A percentile compares a stretch with the other conserved stretches of the same genome.
These are phyloP conservation scores for Tremella mesenterica DNA, from an alignment of 768 basidiomycete genomes.

Conservation along the genomic window DNA sequence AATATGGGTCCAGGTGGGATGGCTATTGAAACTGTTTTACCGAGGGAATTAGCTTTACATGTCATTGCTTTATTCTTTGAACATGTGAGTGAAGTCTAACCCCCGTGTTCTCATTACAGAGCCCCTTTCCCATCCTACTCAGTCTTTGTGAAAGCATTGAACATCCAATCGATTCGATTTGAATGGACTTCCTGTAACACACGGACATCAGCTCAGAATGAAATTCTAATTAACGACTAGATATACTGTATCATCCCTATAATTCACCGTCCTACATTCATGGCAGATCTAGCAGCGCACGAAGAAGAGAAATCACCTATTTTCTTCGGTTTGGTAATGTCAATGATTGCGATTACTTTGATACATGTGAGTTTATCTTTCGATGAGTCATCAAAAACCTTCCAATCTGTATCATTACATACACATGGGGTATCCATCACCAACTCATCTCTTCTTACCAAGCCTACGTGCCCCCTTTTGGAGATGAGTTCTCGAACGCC, in stretches of 20 bases:
- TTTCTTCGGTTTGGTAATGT: slow-evolving; percentile 23
- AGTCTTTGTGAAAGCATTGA: too few species aligned
- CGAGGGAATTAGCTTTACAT: slow-evolving; percentile 20
- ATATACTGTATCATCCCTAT: slow-evolving; percentile 24
- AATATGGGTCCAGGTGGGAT: slow-evolving; percentile 1
- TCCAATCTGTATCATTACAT: background rate
- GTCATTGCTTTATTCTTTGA: slow-evolving; percentile 18
- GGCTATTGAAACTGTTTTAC: slow-evolving; percentile 17
- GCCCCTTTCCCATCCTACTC: too few species aligned
- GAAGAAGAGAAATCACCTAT: slow-evolving; percentile 22
- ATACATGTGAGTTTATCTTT: slow-evolving; percentile 28
- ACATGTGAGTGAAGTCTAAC: slow-evolving; percentile 10
- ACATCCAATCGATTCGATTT: too few species aligned
- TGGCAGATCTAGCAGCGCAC: slow-evolving; percentile 11
- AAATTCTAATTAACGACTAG: slow-evolving; percentile 2
- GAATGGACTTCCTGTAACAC: too few species aligned
- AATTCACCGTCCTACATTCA: slow-evolving; percentile 20
- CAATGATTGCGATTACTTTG: slow-evolving; percentile 19
- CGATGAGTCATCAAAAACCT: background rate
- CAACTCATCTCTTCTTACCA: too few species aligned
- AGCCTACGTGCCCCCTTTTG: too few species aligned
- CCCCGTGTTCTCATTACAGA: background rate
- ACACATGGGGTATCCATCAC: too few species aligned
- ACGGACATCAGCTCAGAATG: too few species aligned
- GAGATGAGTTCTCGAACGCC: too few species aligned